Evolutionary conservation across 2,329 filamentous ascomycete species (phyloP).

Genomic region (Furcasterigmium sp.): DNA sequence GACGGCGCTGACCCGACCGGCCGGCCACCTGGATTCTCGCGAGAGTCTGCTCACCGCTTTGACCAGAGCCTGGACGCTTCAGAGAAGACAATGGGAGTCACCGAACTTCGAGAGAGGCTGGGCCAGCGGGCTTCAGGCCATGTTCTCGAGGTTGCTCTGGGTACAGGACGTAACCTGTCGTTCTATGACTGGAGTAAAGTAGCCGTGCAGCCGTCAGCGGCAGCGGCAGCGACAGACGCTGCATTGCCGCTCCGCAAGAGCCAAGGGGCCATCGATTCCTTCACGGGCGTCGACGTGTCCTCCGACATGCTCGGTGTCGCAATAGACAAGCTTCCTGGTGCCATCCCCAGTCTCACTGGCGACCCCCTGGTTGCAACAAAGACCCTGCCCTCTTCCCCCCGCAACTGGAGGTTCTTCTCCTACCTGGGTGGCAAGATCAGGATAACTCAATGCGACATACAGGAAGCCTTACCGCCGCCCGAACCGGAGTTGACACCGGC

Average conservation of each 20-base stretch:
- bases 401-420: constrained; percentile 6
- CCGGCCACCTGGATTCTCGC: constrained; percentile 39
- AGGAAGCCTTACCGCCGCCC: constrained; percentile 33
- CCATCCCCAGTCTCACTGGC: constrained; percentile 31
- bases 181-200: constrained; percentile 52
- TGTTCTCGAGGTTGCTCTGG: constrained; percentile 59
- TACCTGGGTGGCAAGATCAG: constrained; percentile 38
- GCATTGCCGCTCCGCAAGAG: not conserved
- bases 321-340: constrained; percentile 41
- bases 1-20: constrained; percentile 39
- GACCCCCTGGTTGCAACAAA: constrained; percentile 11
- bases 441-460: constrained; percentile 44
- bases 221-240: no score
- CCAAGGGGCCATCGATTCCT: constrained; percentile 36
- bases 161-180: constrained; percentile 55
- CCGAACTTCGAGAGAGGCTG: constrained; percentile 41
- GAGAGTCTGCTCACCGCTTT: constrained; percentile 47
- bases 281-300: constrained; percentile 59
- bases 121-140: constrained; percentile 44
- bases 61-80: constrained; percentile 53
- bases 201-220: no score
- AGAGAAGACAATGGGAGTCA: constrained; percentile 53
- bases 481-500: constrained; percentile 23
- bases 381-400: not conserved
- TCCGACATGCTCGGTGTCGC: constrained; percentile 56